Base-by-base conservation (phyloP, 1,284 basidiomycete genomes). In the Leccinum pachyderme region DNA sequence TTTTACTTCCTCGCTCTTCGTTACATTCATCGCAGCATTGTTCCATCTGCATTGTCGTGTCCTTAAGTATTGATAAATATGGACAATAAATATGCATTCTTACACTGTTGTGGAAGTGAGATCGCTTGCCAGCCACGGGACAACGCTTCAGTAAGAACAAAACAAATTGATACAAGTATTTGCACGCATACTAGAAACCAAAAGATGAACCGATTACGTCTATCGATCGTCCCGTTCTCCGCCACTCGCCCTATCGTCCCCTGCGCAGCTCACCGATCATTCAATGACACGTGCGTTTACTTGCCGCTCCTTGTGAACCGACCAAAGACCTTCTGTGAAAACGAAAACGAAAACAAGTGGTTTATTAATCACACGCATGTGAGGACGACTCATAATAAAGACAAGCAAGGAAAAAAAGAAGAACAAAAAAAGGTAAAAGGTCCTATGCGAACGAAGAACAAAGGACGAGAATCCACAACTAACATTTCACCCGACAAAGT, bases 291-390 rank as follows among this genome's bases (percentile, higher is more conserved):
- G 18, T 39, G 37, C 18, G 45, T 47, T 69, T 27, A 67, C 55
- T 68, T 67, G 56, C 57, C 61, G 51, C 55, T 5, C 32, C 56
- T 62, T 27, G 61, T 49, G 50, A 67, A 52, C 37, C 65, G 68
- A 9, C 52, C 51, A 24, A 67, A 69, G 54, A 68, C 67, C 55
- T 58, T 67, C 66, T 67, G 58, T 64, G 53, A 66, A 56, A 59
- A 22, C 44, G 54, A 11, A 51, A 41, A 2, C 6, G 13, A 25
- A 44, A 44, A 44, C 43, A 44, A 44, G 13, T 32, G 41, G 13
- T 69, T 59, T 64, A 68, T 71, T 71, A 64, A 66, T 52, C 62
- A 64, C 18, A 44, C 39, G 39, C 53, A 53, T 33, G 55, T 35
- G 43, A 24, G 49, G 37, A 39, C 18, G 27, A 49, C 39, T 55